These are phyloP conservation scores for Yamadazyma oceani DNA, from an alignment of 1,139 yeast species.

Conservation along the genomic window DNA sequence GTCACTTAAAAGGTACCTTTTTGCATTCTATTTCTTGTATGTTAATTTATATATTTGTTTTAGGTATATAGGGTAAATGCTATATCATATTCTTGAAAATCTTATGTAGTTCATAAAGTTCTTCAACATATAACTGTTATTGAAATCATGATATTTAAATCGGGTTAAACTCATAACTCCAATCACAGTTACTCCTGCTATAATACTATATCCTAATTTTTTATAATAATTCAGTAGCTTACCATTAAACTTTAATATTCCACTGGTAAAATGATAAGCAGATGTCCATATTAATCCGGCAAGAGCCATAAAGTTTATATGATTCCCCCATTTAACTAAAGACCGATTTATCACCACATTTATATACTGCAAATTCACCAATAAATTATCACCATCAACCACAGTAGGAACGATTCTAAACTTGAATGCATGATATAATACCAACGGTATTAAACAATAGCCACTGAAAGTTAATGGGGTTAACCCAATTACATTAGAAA, in stretches of 20 bases:
- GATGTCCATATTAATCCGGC: slow-evolving; percentile 24
- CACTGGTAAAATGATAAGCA: slow-evolving; percentile 39
- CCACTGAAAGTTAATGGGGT: slow-evolving; percentile 64
- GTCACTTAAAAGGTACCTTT: not conserved
- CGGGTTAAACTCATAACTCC: slow-evolving; percentile 28
- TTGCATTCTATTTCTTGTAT: not conserved
- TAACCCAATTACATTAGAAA: slow-evolving; percentile 29
- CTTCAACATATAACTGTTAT: slow-evolving; percentile 13
- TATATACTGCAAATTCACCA: slow-evolving; percentile 55
- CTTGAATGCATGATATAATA: slow-evolving; percentile 47
- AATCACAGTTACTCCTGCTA: slow-evolving; percentile 24
- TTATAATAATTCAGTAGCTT: slow-evolving; percentile 32
- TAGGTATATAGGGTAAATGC: too few relatives aligned
- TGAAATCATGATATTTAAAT: slow-evolving; percentile 18
- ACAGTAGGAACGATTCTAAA: slow-evolving; percentile 50
- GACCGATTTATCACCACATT: slow-evolving; percentile 39
- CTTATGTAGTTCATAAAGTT: slow-evolving; percentile 14
- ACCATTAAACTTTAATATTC: slow-evolving; percentile 30
- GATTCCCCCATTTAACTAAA: slow-evolving; percentile 18
- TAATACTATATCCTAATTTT: slow-evolving; percentile 33
- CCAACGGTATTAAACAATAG: slow-evolving; percentile 46
- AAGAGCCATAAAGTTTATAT: slow-evolving; percentile 22
- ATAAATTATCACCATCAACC: slow-evolving; percentile 66
- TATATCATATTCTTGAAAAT: slow-evolving; percentile 8
- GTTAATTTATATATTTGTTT: too few relatives aligned